Base-by-base conservation (phyloP, 306 rosid genomes). In the Cajanus cajan region DNA sequence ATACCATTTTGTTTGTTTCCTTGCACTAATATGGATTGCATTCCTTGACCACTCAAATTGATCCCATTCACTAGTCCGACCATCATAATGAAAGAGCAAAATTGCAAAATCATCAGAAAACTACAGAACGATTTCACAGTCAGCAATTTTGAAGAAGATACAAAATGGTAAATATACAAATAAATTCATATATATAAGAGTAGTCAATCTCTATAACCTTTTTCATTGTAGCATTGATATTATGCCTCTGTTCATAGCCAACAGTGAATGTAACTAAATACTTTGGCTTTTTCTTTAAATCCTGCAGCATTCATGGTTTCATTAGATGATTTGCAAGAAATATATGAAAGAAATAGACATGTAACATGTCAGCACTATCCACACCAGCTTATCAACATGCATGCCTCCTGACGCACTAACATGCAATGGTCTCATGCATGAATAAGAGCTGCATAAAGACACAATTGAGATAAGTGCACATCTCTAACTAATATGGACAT, bases 41-140 rank as follows among this genome's bases (percentile, higher is more conserved):
- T 55, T 86, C 90, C 66, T 95, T 75, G 99, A 96, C 99, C 99
- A 96, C 82, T 96, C 97, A 88, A 87, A 93, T 69, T 90, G 78
- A 82, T 96, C 98, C 99, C 99, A 96, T 79, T 91, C 98, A 78
- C 88, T 93, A 76, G 90, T 87, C 74, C 85, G 91, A 40, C 97
- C 95, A 86, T 96, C 99, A 84, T 96, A 96, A 87, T 96, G 99
- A 84, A 96, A 96, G 86, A 96, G 99, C 91, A 96, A 65, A 84
- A 96, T 96, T 78, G 87, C 84, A 88, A 96, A 96, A 87, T 93
- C 90, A 82, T 88, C 96, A 80, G 99, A 96, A 86, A 96, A 93
- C 99, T 96, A 86, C 86, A 76, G 66, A 74, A 40, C 63, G 81
- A 72, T 57, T 34, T 47, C 59, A 80, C 73, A 80, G 87, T 88